Base-by-base conservation (phyloP, 2,329 filamentous ascomycete genomes). In the Aureobasidium sp. region DNA sequence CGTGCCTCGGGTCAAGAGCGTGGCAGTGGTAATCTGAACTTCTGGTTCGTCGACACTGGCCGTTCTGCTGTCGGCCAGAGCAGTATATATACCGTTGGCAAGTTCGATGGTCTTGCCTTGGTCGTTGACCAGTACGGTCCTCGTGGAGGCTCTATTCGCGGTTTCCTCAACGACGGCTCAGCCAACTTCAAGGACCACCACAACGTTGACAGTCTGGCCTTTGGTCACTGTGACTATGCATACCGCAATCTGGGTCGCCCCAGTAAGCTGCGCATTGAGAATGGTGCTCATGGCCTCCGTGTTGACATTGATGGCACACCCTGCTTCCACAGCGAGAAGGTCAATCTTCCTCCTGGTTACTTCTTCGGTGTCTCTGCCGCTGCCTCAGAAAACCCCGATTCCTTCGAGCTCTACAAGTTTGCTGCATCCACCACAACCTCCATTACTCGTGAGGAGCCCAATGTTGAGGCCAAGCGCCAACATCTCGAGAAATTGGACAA, bases 161-260 rank as follows among this genome's bases (percentile, higher is more conserved):
- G 89, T 21, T 99, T 97, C 78, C 78, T 99, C 66, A 99, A 97
- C 76, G 94, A 97, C 73, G 93, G 92, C 53, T 84, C 79, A 41
- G 86, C 83, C 67, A 90, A 96, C 73, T 97, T 87, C 79, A 86
- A 86, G 70, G 80, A 81, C 62, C 88, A 92, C 68, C 81, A 85
- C 67, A 87, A 84, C 69, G 85, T 96, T 16, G 92, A 97, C 75
- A 86, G 84, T 67, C 81, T 97, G 58, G 89, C 93, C 16, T 99
- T 99, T 73, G 94, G 91, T 15, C 91, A 96, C 76, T 99, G 94
- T 79, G 84, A 87, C 69, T 94, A 94, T 73, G 76, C 85, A 48
- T 99, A 97, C 79, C 89, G 94, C 67, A 99, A 99, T 75, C 82
- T 95, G 27, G 94, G 94, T 21, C 84, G 89, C 5, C 88, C 91